Base-by-base conservation (phyloP, 352 stramenopile species). In the Pythium graminicola region DNA sequence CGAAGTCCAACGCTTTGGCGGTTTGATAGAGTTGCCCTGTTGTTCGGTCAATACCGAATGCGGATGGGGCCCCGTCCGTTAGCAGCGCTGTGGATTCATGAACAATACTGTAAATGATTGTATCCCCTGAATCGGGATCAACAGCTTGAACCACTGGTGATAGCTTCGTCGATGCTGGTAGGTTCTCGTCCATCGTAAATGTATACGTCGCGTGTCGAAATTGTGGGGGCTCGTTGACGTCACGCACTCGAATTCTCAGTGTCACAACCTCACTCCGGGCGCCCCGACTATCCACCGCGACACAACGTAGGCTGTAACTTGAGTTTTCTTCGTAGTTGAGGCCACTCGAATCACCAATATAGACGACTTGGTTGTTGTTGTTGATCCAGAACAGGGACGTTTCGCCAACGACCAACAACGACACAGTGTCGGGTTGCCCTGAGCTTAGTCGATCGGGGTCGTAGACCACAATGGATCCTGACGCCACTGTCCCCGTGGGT, bases 11-110 rank as follows among this genome's bases (percentile, higher is more conserved):
- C 7, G 20, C 36, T 2, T 53, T 47, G 3, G 42, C 36, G 29
- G 62, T 32, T 38, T 76, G 64, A 33, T 65, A 77, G 7, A 85
- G 19, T 23, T 76, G 14, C 1, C 74, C 74, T 27, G 52, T 76
- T 0, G 63, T 41, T 10, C 33, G 22, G 41, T 80, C 68, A 47
- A 85, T 68, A 3, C 31, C 65, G 59, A 85, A 85, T 19, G 60
- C 65, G 2, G 28, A 62, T 11, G 70, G 50, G 16, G 61, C 31
- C 13, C 13, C 41, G 8, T 59, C 36, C 7, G 33, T 53, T 4
- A 23, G 29, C 1, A 45, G 8, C 0, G 5, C 4, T 0, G 54
- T 61, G 4, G 27, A 46, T 40, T 75, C 67, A 10, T 33, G 47
- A 3, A 68, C 36, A 6, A 75, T 51, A n/a, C 35, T 62, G 31